A percentile compares a stretch with the other conserved stretches of the same genome.
These are phyloP conservation scores for Puccinia triticina DNA, from an alignment of 1,284 basidiomycete genomes.

Conservation along the genomic window DNA sequence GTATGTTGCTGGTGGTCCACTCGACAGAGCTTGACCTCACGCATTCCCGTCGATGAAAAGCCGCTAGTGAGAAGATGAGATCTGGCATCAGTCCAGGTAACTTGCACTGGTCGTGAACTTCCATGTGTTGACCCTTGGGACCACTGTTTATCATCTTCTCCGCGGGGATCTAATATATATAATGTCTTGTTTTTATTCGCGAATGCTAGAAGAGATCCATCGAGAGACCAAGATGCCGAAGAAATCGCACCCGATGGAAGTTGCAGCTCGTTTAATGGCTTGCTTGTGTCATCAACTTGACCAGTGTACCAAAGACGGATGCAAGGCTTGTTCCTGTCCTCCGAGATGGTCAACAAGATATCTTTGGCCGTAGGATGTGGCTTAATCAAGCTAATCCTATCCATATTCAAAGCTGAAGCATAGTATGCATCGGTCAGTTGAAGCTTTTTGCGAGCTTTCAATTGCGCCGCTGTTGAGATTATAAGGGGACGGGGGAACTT, in stretches of 20 bases:
- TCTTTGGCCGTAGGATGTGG: constrained; percentile 62
- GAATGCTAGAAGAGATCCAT: constrained; percentile 61
- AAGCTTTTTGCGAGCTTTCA: too few relatives aligned
- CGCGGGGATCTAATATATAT: constrained; percentile 61
- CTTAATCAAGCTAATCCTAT: constrained; percentile 61
- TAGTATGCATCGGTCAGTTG: background rate
- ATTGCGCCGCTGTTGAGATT: background rate
- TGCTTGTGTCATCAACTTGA: background rate
- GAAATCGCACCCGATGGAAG: constrained; percentile 54
- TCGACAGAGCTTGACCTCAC: constrained; percentile 62
- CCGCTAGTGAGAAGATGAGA: constrained; percentile 61
- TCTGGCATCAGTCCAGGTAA: constrained; percentile 61
- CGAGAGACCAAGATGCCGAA: constrained; percentile 60
- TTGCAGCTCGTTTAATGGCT: background rate
- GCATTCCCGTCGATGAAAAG: constrained; percentile 61
- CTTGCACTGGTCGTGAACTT: constrained; percentile 61
- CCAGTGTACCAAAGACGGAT: constrained; percentile 60
- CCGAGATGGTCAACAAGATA: constrained; percentile 60
- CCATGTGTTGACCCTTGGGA: constrained; percentile 60
- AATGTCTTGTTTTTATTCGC: constrained; percentile 62
- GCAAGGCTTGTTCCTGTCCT: constrained; percentile 59
- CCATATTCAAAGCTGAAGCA: constrained; percentile 58
- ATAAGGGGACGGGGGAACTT: background rate
- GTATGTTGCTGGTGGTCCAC: constrained; percentile 50
- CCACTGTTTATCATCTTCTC: constrained; percentile 50